Conservation (phyloP, 1,284 basidiomycete genomes). For the Trametes versicolor region DNA sequence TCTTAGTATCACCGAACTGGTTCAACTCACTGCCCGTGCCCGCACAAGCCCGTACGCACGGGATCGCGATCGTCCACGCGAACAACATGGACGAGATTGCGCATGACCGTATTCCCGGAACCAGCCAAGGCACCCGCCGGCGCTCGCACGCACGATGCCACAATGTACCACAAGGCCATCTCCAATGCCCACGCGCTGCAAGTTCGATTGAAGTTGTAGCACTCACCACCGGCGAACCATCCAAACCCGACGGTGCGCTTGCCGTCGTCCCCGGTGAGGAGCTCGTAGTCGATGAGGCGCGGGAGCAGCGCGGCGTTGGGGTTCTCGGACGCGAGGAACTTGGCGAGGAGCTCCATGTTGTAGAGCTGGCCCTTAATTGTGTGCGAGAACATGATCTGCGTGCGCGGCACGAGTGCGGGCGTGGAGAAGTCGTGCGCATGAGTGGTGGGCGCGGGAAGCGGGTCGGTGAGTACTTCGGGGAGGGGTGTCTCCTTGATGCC, state of each 20-base stretch:
- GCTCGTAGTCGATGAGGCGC: constrained; percentile 86
- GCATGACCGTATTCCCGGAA: not conserved
- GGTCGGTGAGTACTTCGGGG: constrained; percentile 62
- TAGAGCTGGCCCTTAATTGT: constrained; percentile 89
- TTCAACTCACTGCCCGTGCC: no score
- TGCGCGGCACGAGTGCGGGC: constrained; percentile 52
- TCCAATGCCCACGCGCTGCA: no score
- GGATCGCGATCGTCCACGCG: not conserved
- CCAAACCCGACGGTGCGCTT: constrained; percentile 90
- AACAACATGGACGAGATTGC: not conserved
- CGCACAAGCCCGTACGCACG: no score
- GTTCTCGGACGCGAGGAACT: constrained; percentile 59
- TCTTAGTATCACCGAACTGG: no score
- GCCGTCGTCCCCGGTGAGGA: constrained; percentile 70
- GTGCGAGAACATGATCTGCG: constrained; percentile 91
- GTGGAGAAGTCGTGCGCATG: constrained; percentile 27
- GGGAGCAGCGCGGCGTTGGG: constrained; percentile 47
- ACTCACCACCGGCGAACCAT: constrained; percentile 86
- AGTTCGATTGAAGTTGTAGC: not conserved
- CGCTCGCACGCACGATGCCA: not conserved
- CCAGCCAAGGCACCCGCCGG: not conserved
- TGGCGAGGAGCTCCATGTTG: constrained; percentile 81
- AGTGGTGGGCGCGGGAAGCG: constrained; percentile 44
- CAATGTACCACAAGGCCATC: not conserved
- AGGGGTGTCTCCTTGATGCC: constrained; percentile 91